Percentiles rank a stretch among this genome's conserved stretches.
Conservation (phyloP, 2,329 filamentous ascomycete genomes). For the Diaporthe sp. region DNA sequence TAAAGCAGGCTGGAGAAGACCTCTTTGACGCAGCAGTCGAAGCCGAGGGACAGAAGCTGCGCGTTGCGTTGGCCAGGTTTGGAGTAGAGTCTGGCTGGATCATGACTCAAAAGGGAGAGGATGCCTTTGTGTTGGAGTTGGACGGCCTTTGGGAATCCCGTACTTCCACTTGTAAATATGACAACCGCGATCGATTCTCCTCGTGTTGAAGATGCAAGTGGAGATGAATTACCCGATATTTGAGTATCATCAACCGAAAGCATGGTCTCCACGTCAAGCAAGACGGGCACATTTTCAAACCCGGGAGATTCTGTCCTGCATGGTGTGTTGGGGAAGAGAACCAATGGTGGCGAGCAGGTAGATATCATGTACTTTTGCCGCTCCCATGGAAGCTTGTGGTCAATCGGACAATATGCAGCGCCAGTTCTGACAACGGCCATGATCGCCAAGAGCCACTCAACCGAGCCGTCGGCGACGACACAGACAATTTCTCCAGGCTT, state of each 20-base stretch:
- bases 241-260: not conserved
- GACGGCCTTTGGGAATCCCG: not conserved
- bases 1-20: not conserved
- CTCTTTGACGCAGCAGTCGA: constrained; percentile 6
- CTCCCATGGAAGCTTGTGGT: constrained; percentile 2
- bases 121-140: constrained; percentile 6
- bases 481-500: not conserved
- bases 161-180: not conserved
- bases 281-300: not conserved
- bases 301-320: not conserved
- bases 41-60: not conserved
- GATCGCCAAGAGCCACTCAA: not conserved
- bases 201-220: not conserved
- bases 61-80: not conserved
- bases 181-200: not conserved
- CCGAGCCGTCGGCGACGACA: not conserved
- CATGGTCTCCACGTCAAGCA: not conserved
- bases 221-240: too few relatives aligned
- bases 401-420: not conserved
- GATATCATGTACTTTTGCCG: constrained; percentile 1
- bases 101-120: not conserved
- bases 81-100: not conserved
- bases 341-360: not conserved
- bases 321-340: not conserved
- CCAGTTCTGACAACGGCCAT: constrained; percentile 5